Conservation (phyloP, 768 basidiomycete genomes). For the Coprinellus micaceus region DNA sequence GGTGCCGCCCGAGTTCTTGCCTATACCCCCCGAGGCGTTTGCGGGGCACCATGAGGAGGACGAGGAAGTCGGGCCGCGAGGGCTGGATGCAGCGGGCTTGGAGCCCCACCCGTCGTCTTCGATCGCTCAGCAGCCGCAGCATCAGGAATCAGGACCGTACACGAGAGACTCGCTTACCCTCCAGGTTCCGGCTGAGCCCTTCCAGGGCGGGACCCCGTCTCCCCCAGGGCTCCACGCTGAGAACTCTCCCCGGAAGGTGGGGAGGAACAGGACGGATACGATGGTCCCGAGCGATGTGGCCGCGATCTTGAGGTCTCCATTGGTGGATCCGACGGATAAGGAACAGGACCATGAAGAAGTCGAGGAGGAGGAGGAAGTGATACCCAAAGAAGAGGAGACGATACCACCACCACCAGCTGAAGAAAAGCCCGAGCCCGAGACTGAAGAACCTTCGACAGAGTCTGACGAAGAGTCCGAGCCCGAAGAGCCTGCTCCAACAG, state of each 20-base stretch:
- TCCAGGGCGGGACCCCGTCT: conserved; percentile 9
- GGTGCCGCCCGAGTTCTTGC: conserved; percentile 79
- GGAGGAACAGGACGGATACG: conserved; percentile 65
- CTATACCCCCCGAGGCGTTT: conserved; percentile 52
- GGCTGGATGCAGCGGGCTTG: conserved; percentile 16
- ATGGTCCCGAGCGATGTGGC: conserved; percentile 71
- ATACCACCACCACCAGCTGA: too few relatives aligned
- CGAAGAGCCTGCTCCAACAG: too few relatives aligned
- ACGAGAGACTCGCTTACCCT: too few relatives aligned
- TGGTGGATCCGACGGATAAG: too few relatives aligned
- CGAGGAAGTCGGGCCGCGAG: conserved; percentile 25
- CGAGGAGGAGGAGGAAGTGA: background rate
- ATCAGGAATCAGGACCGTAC: conserved; percentile 6
- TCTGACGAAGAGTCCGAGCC: too few relatives aligned
- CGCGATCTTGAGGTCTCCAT: too few relatives aligned
- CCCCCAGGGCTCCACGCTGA: conserved; percentile 6
- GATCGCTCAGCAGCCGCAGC: conserved; percentile 8
- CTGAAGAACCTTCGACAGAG: too few relatives aligned
- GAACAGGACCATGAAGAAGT: too few relatives aligned
- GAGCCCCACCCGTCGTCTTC: conserved; percentile 5
- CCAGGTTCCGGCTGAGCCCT: background rate
- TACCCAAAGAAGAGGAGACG: background rate
- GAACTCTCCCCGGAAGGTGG: conserved; percentile 41
- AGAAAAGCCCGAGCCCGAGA: too few relatives aligned
- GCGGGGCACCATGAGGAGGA: conserved; percentile 19